Percentiles rank a stretch among this genome's conserved stretches.
Conservation (phyloP, 2,329 filamentous ascomycete genomes). For the Aureobasidium vineae region DNA sequence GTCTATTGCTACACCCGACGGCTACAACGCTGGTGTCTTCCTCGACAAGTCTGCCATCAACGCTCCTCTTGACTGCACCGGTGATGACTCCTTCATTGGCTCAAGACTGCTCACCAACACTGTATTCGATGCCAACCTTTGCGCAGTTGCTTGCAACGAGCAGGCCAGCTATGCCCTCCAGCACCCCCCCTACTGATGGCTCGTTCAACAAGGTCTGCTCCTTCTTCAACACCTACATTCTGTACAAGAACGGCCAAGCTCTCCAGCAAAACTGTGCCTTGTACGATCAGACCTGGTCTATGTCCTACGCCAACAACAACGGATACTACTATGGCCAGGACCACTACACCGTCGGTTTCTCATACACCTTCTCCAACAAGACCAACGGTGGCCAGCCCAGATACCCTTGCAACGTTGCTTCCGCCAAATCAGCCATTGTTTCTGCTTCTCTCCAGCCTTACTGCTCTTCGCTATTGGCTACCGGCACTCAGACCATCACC, state of each 20-base stretch:
- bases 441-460: conserved; percentile 28
- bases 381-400: conserved; percentile 25
- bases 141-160: conserved; percentile 33
- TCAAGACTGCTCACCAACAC: conserved; percentile 23
- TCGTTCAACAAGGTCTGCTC: conserved; percentile 27
- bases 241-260: conserved; percentile 41
- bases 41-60: conserved; percentile 36
- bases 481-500: conserved; percentile 1
- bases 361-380: conserved; percentile 27
- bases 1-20: conserved; percentile 32
- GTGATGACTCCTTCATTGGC: conserved; percentile 31
- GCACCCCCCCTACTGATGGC: conserved; percentile 26
- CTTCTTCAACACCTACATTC: conserved; percentile 43
- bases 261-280: conserved; percentile 43
- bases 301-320: conserved; percentile 31
- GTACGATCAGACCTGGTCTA: conserved; percentile 35
- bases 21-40: conserved; percentile 35
- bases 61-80: conserved; percentile 33
- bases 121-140: conserved; percentile 33
- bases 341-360: conserved; percentile 28
- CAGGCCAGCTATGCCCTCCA: conserved; percentile 16
- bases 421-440: conserved; percentile 26
- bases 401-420: conserved; percentile 24
- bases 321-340: conserved; percentile 27
- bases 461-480: conserved; percentile 27